Evolutionary conservation across 2,329 filamentous ascomycete species (phyloP).

Genomic region (Beauveria sp.): DNA sequence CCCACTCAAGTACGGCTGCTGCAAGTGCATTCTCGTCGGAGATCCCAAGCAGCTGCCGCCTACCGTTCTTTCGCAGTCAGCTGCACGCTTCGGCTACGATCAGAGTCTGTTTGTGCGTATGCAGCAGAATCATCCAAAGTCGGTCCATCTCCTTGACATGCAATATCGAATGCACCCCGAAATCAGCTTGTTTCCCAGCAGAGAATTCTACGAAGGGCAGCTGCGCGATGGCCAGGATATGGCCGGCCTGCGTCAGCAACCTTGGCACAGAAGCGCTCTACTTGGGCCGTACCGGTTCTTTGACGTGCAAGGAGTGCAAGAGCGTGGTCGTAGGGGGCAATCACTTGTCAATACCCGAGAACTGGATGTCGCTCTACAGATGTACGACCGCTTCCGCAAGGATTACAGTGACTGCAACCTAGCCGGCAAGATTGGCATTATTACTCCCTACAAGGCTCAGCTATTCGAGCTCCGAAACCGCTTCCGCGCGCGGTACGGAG

Average conservation of each 20-base stretch:
- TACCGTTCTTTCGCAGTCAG: constrained; percentile 89
- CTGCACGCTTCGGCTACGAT: constrained; percentile 87
- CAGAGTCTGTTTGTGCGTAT: constrained; percentile 98
- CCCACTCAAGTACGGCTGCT: constrained; percentile 92
- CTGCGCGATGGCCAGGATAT: constrained; percentile 82
- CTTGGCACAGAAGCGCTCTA: constrained; percentile 77
- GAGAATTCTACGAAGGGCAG: constrained; percentile 83
- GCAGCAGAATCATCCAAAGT: constrained; percentile 82
- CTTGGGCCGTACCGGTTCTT: constrained; percentile 96
- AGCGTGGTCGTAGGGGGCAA: constrained; percentile 71
- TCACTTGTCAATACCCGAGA: constrained; percentile 87
- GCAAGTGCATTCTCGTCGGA: constrained; percentile 93
- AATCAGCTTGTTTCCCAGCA: constrained; percentile 85
- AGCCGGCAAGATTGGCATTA: constrained; percentile 83
- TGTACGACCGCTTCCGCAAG: constrained; percentile 70
- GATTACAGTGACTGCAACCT: constrained; percentile 67
- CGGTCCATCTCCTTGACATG: constrained; percentile 90
- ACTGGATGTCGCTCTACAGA: constrained; percentile 73
- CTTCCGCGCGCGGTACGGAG: constrained; percentile 67
- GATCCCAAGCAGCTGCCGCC: constrained; percentile 96
- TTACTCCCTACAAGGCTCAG: constrained; percentile 96
- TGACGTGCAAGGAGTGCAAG: constrained; percentile 83
- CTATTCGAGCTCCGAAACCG: constrained; percentile 68
- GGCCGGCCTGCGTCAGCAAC: constrained; percentile 63
- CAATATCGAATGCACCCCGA: constrained; percentile 99